A percentile compares a stretch with the other conserved stretches of the same genome.
Evolutionary conservation across 2,329 filamentous ascomycete species (phyloP).

Genomic region (Alternaria ventricosa): DNA sequence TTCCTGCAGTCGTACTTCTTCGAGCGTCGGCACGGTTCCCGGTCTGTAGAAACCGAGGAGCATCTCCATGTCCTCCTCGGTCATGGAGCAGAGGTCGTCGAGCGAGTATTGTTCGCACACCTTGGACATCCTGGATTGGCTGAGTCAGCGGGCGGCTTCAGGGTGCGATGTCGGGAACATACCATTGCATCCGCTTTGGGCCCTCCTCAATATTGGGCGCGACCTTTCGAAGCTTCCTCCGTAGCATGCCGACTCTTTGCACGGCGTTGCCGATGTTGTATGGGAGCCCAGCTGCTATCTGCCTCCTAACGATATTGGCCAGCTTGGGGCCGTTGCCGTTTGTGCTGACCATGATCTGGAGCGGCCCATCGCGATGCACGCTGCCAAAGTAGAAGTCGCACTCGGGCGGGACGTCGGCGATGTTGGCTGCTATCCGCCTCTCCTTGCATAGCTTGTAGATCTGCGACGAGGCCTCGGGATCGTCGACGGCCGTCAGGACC

Average conservation of each 20-base stretch:
- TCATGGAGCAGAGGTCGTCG: slow-evolving; percentile 83
- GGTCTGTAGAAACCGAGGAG: slow-evolving; percentile 76
- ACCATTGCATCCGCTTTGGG: slow-evolving; percentile 90
- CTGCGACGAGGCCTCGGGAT: slow-evolving; percentile 84
- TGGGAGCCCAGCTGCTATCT: slow-evolving; percentile 80
- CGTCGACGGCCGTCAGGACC: slow-evolving; percentile 93
- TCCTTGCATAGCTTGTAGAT: slow-evolving; percentile 96
- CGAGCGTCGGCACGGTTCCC: slow-evolving; percentile 52
- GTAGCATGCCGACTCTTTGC: slow-evolving; percentile 78
- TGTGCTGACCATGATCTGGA: slow-evolving; percentile 98
- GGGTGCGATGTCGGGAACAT: slow-evolving; percentile 3
- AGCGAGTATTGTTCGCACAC: slow-evolving; percentile 88
- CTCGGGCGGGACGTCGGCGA: slow-evolving; percentile 94
- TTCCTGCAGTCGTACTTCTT: slow-evolving; percentile 51
- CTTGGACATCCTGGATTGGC: slow-evolving; percentile 75
- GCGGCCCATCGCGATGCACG: slow-evolving; percentile 89
- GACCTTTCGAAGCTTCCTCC: slow-evolving; percentile 77
- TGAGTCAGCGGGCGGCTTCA: slow-evolving; percentile 34
- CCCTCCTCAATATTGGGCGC: slow-evolving; percentile 77
- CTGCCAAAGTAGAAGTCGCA: slow-evolving; percentile 99
- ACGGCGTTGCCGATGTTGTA: slow-evolving; percentile 84
- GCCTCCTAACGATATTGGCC: slow-evolving; percentile 82
- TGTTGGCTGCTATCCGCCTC: slow-evolving; percentile 84
- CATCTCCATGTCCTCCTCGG: slow-evolving; percentile 79
- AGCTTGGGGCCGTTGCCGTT: slow-evolving; percentile 95